Evolutionary conservation across 768 basidiomycete genomes (phyloP), one percentile per base, ranked within the genome.

Genomic region (Paxillus involutus): DNA sequence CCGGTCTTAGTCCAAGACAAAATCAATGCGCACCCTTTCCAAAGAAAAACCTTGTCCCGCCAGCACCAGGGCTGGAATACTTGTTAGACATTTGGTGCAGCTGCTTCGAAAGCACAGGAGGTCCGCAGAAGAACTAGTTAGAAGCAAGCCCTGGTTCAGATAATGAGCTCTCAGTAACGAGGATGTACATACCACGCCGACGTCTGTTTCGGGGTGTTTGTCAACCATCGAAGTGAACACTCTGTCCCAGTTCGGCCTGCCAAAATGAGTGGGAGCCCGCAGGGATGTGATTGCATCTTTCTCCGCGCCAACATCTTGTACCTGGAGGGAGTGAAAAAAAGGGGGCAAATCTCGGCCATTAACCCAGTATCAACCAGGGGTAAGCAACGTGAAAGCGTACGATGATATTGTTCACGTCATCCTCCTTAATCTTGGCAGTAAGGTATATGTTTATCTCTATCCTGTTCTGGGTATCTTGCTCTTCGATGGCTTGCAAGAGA

Each of bases 391-490:
- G 55, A 40, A 46, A 2, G 71, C 79, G 58, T 55, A 88, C 91
- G 50, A 94, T 81, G 69, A 97, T 95, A 66, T 96, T 97, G 73
- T 86, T 90, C 81, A 95, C 83, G 59, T 98, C 93, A 65, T 94
- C 92, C 57, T 94, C 89, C 74, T 89, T 89, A 64, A 98, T 81
- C 76, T 84, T 89, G 33, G 89, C 90, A 0, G 94, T 97, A 19
- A 98, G 82, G 70, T 96, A 94, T 61, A 93, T 95, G 73, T 87
- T 93, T 67, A 96, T 95, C 76, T 97, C 94, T 58, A 95, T 95
- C 57, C 84, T 74, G 68, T 88, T 86, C 68, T 84, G 83, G 10
- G 80, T 80, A 65, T 98, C 95, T 68, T 97, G 92, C 59, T 92
- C 92, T 69, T 97, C 94, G 59, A 96, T 90, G 19, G 95, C 94